phyloP scores from a whole-genome alignment of 2,329 filamentous ascomycete genomes.

The Xylariales sp. region DNA sequence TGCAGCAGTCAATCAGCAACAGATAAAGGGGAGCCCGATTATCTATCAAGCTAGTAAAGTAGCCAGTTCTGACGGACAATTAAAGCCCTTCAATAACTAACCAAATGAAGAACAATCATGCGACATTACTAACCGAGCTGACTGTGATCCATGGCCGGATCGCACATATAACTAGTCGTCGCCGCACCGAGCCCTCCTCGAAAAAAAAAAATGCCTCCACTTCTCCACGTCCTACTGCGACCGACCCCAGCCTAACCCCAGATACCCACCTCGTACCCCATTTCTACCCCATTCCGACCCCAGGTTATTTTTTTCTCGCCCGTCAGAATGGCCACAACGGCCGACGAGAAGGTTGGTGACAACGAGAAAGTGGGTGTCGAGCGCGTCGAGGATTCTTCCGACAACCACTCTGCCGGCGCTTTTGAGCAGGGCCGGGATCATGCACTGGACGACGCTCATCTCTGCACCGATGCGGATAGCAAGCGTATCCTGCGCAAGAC shows the following conservation, averaged over 20 bases:
- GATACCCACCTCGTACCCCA: neutral
- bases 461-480: neutral
- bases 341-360: too few species aligned
- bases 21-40: too few species aligned
- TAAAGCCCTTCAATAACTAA: too few species aligned
- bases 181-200: neutral
- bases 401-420: neutral
- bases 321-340: neutral
- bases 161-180: neutral
- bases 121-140: neutral
- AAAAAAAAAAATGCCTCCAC: too few species aligned
- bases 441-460: neutral
- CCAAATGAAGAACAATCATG: neutral
- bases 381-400: neutral
- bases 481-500: neutral
- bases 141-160: neutral
- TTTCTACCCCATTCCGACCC: neutral
- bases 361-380: conserved; percentile 1
- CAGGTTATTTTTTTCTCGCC: neutral
- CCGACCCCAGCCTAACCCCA: too few species aligned
- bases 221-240: neutral
- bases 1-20: too few species aligned
- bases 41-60: too few species aligned
- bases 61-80: too few species aligned
- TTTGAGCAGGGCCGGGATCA: neutral